Evolutionary conservation across 345 rosid species (phyloP), one percentile per base, ranked within the genome.

Genomic region (Clarkia xantiana): DNA sequence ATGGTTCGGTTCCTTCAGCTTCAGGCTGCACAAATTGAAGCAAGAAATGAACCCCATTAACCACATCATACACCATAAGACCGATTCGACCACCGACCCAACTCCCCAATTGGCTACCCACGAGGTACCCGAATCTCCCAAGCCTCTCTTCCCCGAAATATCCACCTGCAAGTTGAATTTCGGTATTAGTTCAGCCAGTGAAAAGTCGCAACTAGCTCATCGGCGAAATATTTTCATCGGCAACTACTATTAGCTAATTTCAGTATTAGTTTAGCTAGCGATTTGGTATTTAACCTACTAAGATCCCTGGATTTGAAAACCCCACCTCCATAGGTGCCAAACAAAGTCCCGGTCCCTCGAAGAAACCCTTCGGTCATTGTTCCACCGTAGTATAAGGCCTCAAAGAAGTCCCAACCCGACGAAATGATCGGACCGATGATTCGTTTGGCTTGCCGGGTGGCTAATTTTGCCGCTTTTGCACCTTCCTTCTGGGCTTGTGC

Each of bases 41-140:
- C 63, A 84, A 62, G 71, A 53, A 73, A 46, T 86, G 61, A 9
- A 76, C 75, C 17, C 98, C 98, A 56, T 69, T 76, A 43, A 67
- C 75, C 50, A 91, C 89, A 63, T 91, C 98, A 18, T 86, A 86
- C 22, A 78, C 75, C 98, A 91, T 91, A 10, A 91, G 67, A 12
- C 94, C 98, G 8, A 91, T 70, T 53, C 98, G 71, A 53, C 89
- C 98, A 0, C 98, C 98, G n/a, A 84, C 51, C 96, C 98, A 91
- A 81, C 93, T 81, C 48, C 98, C 98, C 50, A 91, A 44, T 41
- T 68, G 82, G 67, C 98, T 86, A 10, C 98, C 98, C 14, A 76
- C 86, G 20, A 86, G 89, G 66, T 86, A 86, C 20, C 98, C 98
- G 0, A 86, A 51, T 51, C 82, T 75, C 55, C 98, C 98, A 34